Conservation (phyloP, 805 yeast species). For the Yamadazyma sp. region DNA sequence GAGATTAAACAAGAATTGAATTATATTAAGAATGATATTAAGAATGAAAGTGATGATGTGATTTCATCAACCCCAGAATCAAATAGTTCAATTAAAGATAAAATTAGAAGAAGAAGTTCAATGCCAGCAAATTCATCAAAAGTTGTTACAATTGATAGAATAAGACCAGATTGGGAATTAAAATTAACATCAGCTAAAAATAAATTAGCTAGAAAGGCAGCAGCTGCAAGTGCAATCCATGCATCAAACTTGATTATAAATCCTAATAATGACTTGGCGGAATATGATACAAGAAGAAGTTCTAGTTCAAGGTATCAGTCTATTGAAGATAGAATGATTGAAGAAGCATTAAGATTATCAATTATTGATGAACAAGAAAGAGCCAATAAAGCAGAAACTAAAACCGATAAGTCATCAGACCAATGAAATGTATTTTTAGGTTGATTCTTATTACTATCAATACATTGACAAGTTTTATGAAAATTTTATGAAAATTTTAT, state of each 20-base stretch:
- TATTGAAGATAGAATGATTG: slow-evolving; percentile 70
- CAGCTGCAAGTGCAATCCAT: slow-evolving; percentile 92
- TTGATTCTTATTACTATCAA: too few relatives aligned
- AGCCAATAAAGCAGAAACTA: slow-evolving; percentile 22
- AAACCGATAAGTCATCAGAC: too few relatives aligned
- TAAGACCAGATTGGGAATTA: slow-evolving; percentile 91
- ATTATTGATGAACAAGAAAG: slow-evolving; percentile 67
- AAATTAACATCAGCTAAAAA: slow-evolving; percentile 70
- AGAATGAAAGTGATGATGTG: slow-evolving; percentile 5
- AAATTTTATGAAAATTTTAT: too few relatives aligned
- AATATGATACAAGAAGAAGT: slow-evolving; percentile 16
- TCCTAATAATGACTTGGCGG: slow-evolving; percentile 15
- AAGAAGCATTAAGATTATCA: slow-evolving; percentile 77
- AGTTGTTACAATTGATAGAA: slow-evolving; percentile 75
- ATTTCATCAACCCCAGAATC: slow-evolving; percentile 11
- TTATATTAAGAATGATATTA: background rate
- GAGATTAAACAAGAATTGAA: background rate
- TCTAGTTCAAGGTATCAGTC: slow-evolving; percentile 13
- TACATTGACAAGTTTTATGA: too few relatives aligned
- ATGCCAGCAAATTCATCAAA: slow-evolving; percentile 64
- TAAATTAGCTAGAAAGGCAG: slow-evolving; percentile 79
- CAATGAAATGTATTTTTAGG: too few relatives aligned
- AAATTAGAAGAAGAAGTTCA: slow-evolving; percentile 35
- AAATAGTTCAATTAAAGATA: slow-evolving; percentile 1
- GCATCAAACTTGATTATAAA: slow-evolving; percentile 70